Evolutionary conservation across 257 asterid species (phyloP).

Genomic region (Gentiana macrophylla): DNA sequence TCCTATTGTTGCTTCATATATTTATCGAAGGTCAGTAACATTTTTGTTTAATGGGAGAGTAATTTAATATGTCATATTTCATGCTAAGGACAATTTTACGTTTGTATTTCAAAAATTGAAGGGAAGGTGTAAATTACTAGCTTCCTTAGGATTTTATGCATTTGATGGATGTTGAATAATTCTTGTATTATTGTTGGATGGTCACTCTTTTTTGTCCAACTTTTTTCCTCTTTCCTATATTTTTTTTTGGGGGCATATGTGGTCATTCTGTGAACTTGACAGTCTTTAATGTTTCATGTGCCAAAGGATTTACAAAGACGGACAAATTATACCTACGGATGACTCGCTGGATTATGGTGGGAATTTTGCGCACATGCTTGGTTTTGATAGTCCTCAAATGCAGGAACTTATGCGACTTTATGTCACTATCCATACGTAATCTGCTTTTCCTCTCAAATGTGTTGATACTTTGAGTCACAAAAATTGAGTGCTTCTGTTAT

Average conservation of each 20-base stretch:
- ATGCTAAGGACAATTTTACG: too few species aligned
- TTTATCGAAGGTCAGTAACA: slow-evolving; percentile 83
- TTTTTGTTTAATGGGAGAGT: too few species aligned
- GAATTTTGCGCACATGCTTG: slow-evolving; percentile 95
- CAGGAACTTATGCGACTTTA: slow-evolving; percentile 97
- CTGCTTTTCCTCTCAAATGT: neutral
- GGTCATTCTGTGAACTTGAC: neutral
- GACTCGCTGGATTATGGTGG: slow-evolving; percentile 93
- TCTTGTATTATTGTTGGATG: too few species aligned
- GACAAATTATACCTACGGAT: slow-evolving; percentile 58
- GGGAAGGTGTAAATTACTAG: too few species aligned
- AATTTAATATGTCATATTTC: too few species aligned
- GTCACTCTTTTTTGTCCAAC: neutral
- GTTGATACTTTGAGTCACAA: neutral
- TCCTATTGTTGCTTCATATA: slow-evolving; percentile 79
- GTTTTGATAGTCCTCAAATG: slow-evolving; percentile 79
- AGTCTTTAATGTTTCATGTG: slow-evolving; percentile 13
- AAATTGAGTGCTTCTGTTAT: too few species aligned
- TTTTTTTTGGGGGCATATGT: too few species aligned
- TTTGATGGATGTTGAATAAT: too few species aligned
- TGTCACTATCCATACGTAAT: slow-evolving; percentile 82
- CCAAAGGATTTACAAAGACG: slow-evolving; percentile 81
- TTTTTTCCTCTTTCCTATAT: neutral
- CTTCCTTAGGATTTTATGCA: too few species aligned
- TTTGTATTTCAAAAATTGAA: too few species aligned